Base-by-base conservation (phyloP, 768 basidiomycete genomes). In the Leccinum olivaceopallidum region DNA sequence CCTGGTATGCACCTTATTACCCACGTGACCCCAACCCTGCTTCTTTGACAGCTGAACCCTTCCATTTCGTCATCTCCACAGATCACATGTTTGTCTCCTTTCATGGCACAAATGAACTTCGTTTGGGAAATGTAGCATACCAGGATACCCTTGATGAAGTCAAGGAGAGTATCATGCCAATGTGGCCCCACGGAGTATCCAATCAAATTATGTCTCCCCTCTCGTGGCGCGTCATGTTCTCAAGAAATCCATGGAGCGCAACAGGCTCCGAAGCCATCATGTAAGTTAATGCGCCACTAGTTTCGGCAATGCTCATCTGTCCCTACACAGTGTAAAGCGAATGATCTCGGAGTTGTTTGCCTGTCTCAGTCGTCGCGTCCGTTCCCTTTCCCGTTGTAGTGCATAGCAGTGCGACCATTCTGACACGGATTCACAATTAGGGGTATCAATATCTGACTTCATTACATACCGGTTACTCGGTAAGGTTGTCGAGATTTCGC, bases 1-100 rank as follows among this genome's bases (percentile, higher is more conserved):
- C 76, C 76, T 42, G 75, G 74, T 71, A 18, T 57, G 22, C 51
- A 14, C 30, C 30, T 30, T 56, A 55, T 60, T 8, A 18, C 20
- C 50, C 47, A 22, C 63, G 51, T 49, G n/a, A 39, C 54, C 39
- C 26, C 54, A 26, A 56, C 59, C 48, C 37, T 32, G 58, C 56
- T 65, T 63, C 67, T 67, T 67, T 68, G 48, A 71, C 51, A 66
- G 73, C 60, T 30, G 30, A 30, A 30, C 59, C 59, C 53, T 68
- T 44, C 76, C 48, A 67, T 68, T 62, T 62, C 63, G 60, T 62
- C 39, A 64, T 49, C 55, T 8, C 47, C 64, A 53, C 64, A 92
- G 90, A 85, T 63, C 89, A 92, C 67, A 79, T 91, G 77, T 87
- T 91, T 67, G 76, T 92, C 53, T 83, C 87, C 24, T 85, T 92